Base-by-base conservation (phyloP, 148 eudicot genomes). In the Silene uniflora region DNA sequence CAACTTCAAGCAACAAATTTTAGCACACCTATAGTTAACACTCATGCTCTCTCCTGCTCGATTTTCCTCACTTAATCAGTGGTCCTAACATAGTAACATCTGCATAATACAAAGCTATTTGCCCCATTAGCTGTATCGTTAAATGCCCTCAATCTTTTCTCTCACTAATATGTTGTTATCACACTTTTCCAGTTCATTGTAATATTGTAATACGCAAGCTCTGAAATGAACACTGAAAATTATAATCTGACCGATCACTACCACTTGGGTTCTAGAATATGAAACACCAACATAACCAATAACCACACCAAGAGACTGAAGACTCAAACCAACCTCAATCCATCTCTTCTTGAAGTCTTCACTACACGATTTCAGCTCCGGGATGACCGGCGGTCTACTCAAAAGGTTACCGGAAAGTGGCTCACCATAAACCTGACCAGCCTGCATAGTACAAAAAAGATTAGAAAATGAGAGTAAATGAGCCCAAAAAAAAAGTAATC, bases 381-480 rank as follows among this genome's bases (percentile, higher is more conserved):
- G 97, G 64, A 86, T 89, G 69, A 86, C 80, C 75, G 91, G 82
- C 73, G 96, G 83, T 84, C 91, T 92, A 63, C 90, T 87, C 77
- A 96, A 81, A 69, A 91, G 81, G 32, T 76, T 18, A 77, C 98
- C 97, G 85, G 94, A 88, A 77, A 96, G 90, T 54, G 99, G 91
- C 83, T 92, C 93, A 58, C 97, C 99, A 86, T 96, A 96, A 71
- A 92, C 98, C 83, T 96, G 99, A 66, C 99, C 99, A 13, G 97
- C 99, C 99, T 96, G 97, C 78, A 76, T 46, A 23, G 47, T 60
- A 35, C 62, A 79, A 22, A 68, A 82, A 46, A 68, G 35, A 19
- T 14, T 16, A 56, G 11, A 67, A 3, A 25, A 76, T 14, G 5
- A 25, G 6, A 27, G 23, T 10, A 77, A 18, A 69, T 22, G 13